Conservation (phyloP, 1,284 basidiomycete genomes). For the Xerocomus nothofagi region DNA sequence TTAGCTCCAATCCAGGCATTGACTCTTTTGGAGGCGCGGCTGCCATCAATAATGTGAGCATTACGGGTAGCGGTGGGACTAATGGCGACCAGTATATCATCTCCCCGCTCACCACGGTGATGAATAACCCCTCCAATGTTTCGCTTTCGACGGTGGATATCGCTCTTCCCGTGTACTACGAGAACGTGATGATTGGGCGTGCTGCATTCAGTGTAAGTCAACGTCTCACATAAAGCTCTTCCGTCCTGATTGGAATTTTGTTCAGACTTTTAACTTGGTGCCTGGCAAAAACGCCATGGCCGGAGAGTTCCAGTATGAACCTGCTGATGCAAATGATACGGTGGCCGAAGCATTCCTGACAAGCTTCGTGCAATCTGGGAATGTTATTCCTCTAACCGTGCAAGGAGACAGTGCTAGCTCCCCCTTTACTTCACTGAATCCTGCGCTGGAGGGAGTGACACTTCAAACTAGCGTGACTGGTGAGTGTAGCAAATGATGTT, state of each 20-base stretch:
- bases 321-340: slow-evolving; percentile 64
- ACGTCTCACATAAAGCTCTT: slow-evolving; percentile 1
- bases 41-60: slow-evolving; percentile 50
- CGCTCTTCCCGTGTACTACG: slow-evolving; percentile 59
- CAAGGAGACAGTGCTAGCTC: slow-evolving; percentile 60
- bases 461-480: slow-evolving; percentile 52
- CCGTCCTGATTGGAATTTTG: background rate
- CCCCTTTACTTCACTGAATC: slow-evolving; percentile 61
- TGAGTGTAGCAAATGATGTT: slow-evolving; percentile 19
- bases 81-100: slow-evolving; percentile 56
- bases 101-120: slow-evolving; percentile 51
- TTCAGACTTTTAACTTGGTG: slow-evolving; percentile 54
- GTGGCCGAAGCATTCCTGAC: slow-evolving; percentile 56
- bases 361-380: slow-evolving; percentile 52
- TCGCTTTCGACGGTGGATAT: slow-evolving; percentile 62
- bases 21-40: slow-evolving; percentile 54
- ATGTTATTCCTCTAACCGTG: slow-evolving; percentile 52
- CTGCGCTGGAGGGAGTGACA: slow-evolving; percentile 57
- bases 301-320: slow-evolving; percentile 69
- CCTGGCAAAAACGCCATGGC: slow-evolving; percentile 57
- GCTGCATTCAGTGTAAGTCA: slow-evolving; percentile 57
- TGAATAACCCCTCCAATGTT: slow-evolving; percentile 70
- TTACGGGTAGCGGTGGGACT: slow-evolving; percentile 60
- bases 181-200: slow-evolving; percentile 54
- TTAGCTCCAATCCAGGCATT: slow-evolving; percentile 41